Evolutionary conservation across 2,329 filamentous ascomycete genomes (phyloP).

Genomic region (Plenodomus lindquistii): DNA sequence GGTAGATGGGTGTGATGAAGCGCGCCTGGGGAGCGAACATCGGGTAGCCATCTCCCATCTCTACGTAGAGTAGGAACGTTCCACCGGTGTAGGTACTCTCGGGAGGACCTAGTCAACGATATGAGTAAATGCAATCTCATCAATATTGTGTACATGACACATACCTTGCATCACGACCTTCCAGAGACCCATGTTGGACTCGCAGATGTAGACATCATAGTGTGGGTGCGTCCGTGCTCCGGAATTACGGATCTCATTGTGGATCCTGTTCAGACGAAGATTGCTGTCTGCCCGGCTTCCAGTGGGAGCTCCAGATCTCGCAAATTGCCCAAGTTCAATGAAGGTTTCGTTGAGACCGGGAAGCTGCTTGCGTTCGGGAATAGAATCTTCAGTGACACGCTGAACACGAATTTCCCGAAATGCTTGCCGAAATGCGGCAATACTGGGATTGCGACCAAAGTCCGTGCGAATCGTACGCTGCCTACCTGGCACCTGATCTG

Average conservation of each 20-base stretch:
- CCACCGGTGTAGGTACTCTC: conserved; percentile 37
- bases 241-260: conserved; percentile 42
- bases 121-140: not conserved
- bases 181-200: conserved; percentile 47
- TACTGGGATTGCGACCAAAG: conserved; percentile 2
- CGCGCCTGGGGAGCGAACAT: conserved; percentile 39
- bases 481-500: conserved; percentile 11
- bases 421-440: conserved; percentile 12
- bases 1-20: conserved; percentile 44
- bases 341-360: conserved; percentile 22
- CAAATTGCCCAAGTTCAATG: conserved; percentile 9
- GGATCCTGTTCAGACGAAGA: conserved; percentile 30
- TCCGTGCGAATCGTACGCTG: not conserved
- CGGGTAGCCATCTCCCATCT: conserved; percentile 44
- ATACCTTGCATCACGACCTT: conserved; percentile 45
- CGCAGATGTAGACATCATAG: conserved; percentile 47
- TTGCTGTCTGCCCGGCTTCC: conserved; percentile 11
- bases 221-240: conserved; percentile 30
- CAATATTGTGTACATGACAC: conserved; percentile 3
- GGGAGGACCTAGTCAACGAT: conserved; percentile 17
- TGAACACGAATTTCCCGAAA: conserved; percentile 14
- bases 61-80: conserved; percentile 43
- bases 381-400: conserved; percentile 30
- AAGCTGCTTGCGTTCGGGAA: conserved; percentile 39
- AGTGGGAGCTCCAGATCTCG: not conserved